Base-by-base conservation (phyloP, 345 rosid species). In the Lepidium didymum region DNA sequence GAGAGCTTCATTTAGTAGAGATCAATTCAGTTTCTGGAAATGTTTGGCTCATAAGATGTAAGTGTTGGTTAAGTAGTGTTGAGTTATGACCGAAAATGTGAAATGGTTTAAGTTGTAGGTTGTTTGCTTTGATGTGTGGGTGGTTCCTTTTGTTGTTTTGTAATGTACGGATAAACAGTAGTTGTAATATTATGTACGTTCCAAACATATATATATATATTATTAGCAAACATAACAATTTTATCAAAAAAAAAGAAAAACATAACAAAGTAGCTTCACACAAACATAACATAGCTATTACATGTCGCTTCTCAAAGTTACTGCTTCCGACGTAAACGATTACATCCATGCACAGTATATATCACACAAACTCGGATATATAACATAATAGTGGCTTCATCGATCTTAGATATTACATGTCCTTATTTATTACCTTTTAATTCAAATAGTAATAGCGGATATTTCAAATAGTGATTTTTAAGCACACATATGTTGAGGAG, bases 401-500 rank as follows among this genome's bases (percentile, higher is more conserved):
- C 65, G 41, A 38, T 68, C 29, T 31, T 56, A 56, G 4, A 0
- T 29, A 29, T 5, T 29, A 29, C 33, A 29, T 29, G 47, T 23
- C 64, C 72, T 49, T 59, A 40, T 14, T 68, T 47, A 16, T 68
- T 68, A 29, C 29, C 27, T 36, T 15, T 56, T 23, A 55, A 8
- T 13, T 9, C 8, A 33, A 54, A 43, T 31, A 66, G 33, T 41
- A n/a, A 27, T 27, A 27, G 31, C 2, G 31, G 31, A 27, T 5
- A 27, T 5, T 13, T 15, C 14, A 34, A 55, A 44, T 31, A 66
- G 33, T 41, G 14, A 53, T 49, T 25, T 21, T 23, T 10, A 41
- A 7, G 53, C 16, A 47, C 45, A 70, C 61, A 65, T 16, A 57
- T 10, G 37, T 42, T 8, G 52, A 44, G 8, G 52, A 61, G 23